Evolutionary conservation across 768 basidiomycete genomes (phyloP).

Genomic region (Rhodotorula graminis): DNA sequence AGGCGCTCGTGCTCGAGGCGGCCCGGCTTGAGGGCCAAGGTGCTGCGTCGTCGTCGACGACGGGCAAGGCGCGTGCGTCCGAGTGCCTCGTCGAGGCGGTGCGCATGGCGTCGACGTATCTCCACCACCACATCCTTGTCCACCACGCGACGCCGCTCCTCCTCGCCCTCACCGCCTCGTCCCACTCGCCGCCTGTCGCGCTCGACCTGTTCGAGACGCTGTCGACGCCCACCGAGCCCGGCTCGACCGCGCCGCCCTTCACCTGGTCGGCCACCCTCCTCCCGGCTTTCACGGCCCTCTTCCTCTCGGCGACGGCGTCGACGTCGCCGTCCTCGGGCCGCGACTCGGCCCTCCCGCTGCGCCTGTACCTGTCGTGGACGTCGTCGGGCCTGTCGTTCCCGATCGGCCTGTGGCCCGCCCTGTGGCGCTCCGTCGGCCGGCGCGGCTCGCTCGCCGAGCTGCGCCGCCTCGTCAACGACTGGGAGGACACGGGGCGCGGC

Average conservation of each 20-base stretch:
- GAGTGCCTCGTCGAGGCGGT: not conserved
- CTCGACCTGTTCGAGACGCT: conserved; percentile 14
- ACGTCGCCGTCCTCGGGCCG: not conserved
- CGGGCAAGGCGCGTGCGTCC: not conserved
- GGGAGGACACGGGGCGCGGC: conserved; percentile 29
- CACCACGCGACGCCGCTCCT: conserved; percentile 10
- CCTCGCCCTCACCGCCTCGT: conserved; percentile 12
- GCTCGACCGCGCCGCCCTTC: not conserved
- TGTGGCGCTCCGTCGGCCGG: conserved; percentile 12
- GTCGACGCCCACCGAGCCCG: not conserved
- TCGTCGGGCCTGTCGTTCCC: conserved; percentile 28
- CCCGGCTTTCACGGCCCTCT: conserved; percentile 9
- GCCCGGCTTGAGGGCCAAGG: not conserved
- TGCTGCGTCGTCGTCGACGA: too few relatives aligned
- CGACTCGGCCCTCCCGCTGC: conserved; percentile 9
- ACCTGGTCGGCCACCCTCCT: conserved; percentile 13
- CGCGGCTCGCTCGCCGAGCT: conserved; percentile 13
- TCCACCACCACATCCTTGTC: conserved; percentile 10
- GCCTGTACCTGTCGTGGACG: conserved; percentile 29
- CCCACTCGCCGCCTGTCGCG: conserved; percentile 1
- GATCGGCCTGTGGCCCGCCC: conserved; percentile 11
- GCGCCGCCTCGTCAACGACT: conserved; percentile 15
- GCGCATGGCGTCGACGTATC: not conserved
- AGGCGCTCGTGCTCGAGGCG: conserved; percentile 8
- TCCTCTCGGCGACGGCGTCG: conserved; percentile 8